Conservation (phyloP, 2,329 filamentous ascomycete genomes). For the Lasiodiplodia sp. region DNA sequence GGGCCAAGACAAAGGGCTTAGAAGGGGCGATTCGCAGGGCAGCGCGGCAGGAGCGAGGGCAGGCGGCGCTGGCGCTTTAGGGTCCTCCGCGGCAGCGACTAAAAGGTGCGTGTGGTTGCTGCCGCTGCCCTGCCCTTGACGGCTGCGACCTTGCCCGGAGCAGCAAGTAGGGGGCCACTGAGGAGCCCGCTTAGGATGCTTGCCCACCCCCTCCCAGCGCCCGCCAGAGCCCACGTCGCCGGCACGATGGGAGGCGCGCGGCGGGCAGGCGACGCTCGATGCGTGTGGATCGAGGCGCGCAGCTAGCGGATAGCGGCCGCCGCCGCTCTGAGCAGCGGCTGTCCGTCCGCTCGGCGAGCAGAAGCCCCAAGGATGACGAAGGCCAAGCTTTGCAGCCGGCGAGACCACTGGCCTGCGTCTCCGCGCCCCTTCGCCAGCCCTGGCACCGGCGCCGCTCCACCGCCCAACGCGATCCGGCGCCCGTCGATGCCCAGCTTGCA, state of each 20-base stretch:
- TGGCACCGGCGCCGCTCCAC: background rate
- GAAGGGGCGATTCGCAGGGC: slow-evolving; percentile 20
- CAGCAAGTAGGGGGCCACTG: background rate
- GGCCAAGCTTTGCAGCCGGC: slow-evolving; percentile 21
- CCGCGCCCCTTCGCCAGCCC: background rate
- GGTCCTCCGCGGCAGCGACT: slow-evolving; percentile 9
- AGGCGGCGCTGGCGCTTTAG: slow-evolving; percentile 19
- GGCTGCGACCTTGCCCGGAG: slow-evolving; percentile 2
- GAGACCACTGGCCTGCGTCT: background rate
- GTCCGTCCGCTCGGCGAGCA: slow-evolving; percentile 9
- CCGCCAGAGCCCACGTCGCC: slow-evolving; percentile 15
- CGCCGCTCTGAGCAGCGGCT: slow-evolving; percentile 4
- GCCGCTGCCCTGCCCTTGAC: slow-evolving; percentile 22
- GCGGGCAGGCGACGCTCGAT: slow-evolving; percentile 22
- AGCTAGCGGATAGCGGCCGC: slow-evolving; percentile 25
- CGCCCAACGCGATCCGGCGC: slow-evolving; percentile 5
- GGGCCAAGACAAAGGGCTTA: slow-evolving; percentile 16
- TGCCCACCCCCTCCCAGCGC: background rate
- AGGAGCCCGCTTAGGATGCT: slow-evolving; percentile 17
- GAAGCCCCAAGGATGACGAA: slow-evolving; percentile 15
- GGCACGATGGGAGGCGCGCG: slow-evolving; percentile 23
- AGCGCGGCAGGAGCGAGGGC: background rate
- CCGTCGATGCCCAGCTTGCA: background rate
- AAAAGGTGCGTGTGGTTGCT: slow-evolving; percentile 20
- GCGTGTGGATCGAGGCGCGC: slow-evolving; percentile 28